Evolutionary conservation across 129 eudicot genomes (phyloP), one percentile per base, ranked within the genome.

Genomic region (Sambucus nigra): DNA sequence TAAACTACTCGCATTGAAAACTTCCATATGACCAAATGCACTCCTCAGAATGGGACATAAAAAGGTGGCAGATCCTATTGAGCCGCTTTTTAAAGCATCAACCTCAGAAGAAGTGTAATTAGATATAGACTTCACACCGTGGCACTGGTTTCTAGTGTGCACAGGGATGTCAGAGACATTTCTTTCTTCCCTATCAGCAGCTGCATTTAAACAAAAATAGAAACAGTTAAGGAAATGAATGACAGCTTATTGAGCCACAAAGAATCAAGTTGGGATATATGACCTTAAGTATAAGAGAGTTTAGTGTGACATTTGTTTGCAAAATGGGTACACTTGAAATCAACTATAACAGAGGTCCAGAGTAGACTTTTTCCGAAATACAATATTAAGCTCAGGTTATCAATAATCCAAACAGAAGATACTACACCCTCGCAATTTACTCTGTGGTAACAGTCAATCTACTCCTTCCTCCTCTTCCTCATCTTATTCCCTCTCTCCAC

Each of bases 151-250:
- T 35, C 69, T 17, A 5, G 39, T 60, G 51, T 69, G 65, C 60
- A 65, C 26, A 51, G 69, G 71, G 47, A 54, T 53, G 45, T 69
- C 59, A 33, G 65, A 57, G 38, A 46, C 47, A 64, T 35, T 58
- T 46, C 48, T 54, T 51, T 58, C 74, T 40, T 55, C 40, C 51
- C 47, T 62, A 25, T 20, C 71, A 61, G 18, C 25, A 47, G 68
- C 77, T 66, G 39, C 31, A 42, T 58, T 60, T 31, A 6, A 1
- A 42, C 4, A 41, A 7, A 57, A 13, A 0, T 5, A 42, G 14
- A 42, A 42, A 9, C 42, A 35, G 13, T 35, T 35, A 35, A 2
- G 13, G 9, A 8, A 2, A 7, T 35, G 8, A 35, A 2, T 35
- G 42, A 2, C 8, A 35, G n/a, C n/a, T n/a, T n/a, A n/a, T n/a